phyloP scores from a whole-genome alignment of 169 alveolate species.

The Plasmodium billcollinsi region DNA sequence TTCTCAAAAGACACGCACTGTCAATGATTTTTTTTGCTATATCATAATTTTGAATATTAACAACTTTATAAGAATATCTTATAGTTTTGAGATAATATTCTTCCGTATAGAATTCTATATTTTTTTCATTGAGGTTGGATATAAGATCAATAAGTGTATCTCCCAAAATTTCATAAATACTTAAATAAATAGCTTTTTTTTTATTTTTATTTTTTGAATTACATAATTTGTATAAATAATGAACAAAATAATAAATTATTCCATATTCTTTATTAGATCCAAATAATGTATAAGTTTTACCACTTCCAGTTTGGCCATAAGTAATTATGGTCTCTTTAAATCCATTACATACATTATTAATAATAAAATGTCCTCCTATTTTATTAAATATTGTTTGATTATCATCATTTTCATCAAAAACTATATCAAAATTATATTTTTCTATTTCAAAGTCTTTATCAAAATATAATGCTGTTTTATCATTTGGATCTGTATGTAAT shows the following conservation, averaged over 20 bases:
- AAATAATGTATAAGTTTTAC: constrained; percentile 53
- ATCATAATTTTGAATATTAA: constrained; percentile 32
- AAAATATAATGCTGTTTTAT: constrained; percentile 41
- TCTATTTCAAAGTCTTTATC: constrained; percentile 58
- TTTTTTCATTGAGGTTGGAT: constrained; percentile 27
- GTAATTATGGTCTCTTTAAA: constrained; percentile 58
- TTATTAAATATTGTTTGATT: constrained; percentile 35
- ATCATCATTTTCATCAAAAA: constrained; percentile 41
- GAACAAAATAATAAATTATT: constrained; percentile 26
- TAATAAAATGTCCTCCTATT: constrained; percentile 54
- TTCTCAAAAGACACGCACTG: constrained; percentile 45
- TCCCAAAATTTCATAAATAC: constrained; percentile 54
- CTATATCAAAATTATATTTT: constrained; percentile 48
- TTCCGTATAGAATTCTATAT: constrained; percentile 32
- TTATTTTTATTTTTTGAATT: neutral
- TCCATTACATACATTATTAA: constrained; percentile 56
- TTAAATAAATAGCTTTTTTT: constrained; percentile 29
- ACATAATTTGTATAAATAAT: constrained; percentile 30
- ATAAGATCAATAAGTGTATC: constrained; percentile 46
- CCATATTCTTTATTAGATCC: constrained; percentile 63
- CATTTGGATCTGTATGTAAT: constrained; percentile 55
- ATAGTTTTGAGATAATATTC: constrained; percentile 47
- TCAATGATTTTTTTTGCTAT: constrained; percentile 56
- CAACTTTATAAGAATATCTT: constrained; percentile 57
- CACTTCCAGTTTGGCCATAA: constrained; percentile 70